Conservation (phyloP, 2,329 filamentous ascomycete genomes). For the Phoma herbarum region DNA sequence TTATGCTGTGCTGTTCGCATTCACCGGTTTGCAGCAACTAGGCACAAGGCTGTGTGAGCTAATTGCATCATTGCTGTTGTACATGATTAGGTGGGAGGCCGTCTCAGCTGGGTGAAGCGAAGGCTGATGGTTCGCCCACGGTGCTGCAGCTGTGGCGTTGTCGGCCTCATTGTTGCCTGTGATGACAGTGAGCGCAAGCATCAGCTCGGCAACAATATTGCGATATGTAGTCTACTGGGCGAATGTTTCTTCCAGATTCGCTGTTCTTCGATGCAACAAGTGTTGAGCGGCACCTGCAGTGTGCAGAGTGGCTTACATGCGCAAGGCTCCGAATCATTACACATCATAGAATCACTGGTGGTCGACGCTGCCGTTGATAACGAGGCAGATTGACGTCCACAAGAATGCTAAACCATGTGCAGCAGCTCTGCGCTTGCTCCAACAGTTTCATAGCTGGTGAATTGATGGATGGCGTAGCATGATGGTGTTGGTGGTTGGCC, state of each 20-base stretch:
- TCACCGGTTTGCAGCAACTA: constrained; percentile 10
- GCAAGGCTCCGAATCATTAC: background rate
- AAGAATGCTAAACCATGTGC: background rate
- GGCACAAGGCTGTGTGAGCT: background rate
- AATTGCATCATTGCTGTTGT: background rate
- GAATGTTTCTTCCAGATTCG: background rate
- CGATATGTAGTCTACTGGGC: background rate
- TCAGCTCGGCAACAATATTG: background rate
- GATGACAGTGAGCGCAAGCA: constrained; percentile 5
- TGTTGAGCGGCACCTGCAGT: background rate
- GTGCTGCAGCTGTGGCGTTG: constrained; percentile 12
- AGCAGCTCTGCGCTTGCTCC: background rate
- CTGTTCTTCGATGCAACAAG: background rate
- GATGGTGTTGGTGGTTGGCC: too few relatives aligned
- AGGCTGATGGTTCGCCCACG: constrained; percentile 10
- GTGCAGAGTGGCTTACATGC: background rate
- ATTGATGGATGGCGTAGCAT: too few relatives aligned
- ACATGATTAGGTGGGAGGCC: background rate
- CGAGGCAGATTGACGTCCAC: background rate
- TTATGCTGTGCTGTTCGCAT: background rate
- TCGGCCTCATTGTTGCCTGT: constrained; percentile 16
- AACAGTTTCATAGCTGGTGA: too few relatives aligned
- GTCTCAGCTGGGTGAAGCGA: constrained; percentile 12
- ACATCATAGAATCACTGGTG: background rate
- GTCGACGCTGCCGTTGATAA: background rate